These are phyloP conservation scores for Nyssa sinensis DNA, from an alignment of 148 eudicot species.

Conservation along the genomic window DNA sequence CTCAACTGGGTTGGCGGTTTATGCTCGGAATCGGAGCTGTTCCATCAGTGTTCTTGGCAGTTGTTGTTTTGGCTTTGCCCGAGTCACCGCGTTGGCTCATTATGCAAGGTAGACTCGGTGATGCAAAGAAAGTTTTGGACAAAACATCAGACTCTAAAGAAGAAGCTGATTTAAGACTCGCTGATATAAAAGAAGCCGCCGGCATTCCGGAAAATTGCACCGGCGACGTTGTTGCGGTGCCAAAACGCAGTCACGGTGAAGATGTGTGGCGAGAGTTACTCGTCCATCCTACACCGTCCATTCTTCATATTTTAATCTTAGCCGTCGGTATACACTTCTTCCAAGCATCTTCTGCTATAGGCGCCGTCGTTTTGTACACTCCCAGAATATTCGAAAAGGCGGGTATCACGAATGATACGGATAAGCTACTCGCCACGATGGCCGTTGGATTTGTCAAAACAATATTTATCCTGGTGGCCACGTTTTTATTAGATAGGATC, in stretches of 20 bases:
- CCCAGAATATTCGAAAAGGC: slow-evolving; percentile 62
- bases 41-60: slow-evolving; percentile 54
- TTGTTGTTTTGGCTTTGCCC: slow-evolving; percentile 67
- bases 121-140: slow-evolving; percentile 52
- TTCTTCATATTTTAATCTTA: slow-evolving; percentile 56
- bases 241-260: slow-evolving; percentile 33
- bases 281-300: slow-evolving; percentile 41
- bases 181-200: slow-evolving; percentile 64
- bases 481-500: slow-evolving; percentile 30
- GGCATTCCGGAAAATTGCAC: slow-evolving; percentile 64
- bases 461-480: slow-evolving; percentile 35
- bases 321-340: slow-evolving; percentile 72
- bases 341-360: slow-evolving; percentile 69
- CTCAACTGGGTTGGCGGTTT: slow-evolving; percentile 61
- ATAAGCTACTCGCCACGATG: no score
- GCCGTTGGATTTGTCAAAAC: slow-evolving; percentile 36
- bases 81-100: slow-evolving; percentile 89
- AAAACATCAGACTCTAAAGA: slow-evolving; percentile 55
- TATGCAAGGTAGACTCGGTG: slow-evolving; percentile 73
- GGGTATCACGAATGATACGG: slow-evolving; percentile 42
- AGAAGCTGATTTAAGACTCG: slow-evolving; percentile 51
- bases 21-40: slow-evolving; percentile 78
- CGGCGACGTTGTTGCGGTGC: slow-evolving; percentile 50
- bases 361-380: slow-evolving; percentile 72
- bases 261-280: slow-evolving; percentile 67